Evolutionary conservation across 2,329 filamentous ascomycete species (phyloP).

Genomic region (Didymella lethalis): DNA sequence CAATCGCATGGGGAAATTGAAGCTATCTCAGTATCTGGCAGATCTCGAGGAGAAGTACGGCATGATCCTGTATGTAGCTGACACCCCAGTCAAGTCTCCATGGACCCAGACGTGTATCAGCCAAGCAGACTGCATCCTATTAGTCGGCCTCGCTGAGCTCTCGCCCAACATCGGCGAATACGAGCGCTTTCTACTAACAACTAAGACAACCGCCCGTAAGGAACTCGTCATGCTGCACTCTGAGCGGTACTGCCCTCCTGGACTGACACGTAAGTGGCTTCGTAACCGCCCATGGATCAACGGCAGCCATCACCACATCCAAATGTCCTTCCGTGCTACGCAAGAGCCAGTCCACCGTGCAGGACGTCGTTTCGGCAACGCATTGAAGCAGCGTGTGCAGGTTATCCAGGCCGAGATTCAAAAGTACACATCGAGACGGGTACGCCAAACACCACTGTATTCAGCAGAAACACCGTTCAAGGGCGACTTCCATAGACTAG

Average conservation of each 20-base stretch:
- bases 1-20: conserved; percentile 95
- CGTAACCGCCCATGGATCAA: conserved; percentile 95
- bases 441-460: conserved; percentile 88
- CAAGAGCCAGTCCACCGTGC: conserved; percentile 78
- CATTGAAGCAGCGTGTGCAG: conserved; percentile 90
- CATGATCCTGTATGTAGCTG: conserved; percentile 92
- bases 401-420: conserved; percentile 96
- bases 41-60: conserved; percentile 98
- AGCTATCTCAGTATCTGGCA: conserved; percentile 92
- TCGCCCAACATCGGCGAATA: conserved; percentile 94
- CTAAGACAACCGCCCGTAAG: conserved; percentile 96
- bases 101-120: conserved; percentile 99
- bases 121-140: conserved; percentile 93
- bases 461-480: conserved; percentile 93
- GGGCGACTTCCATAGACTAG: conserved; percentile 93
- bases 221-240: conserved; percentile 88
- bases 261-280: conserved; percentile 87
- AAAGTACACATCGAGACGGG: conserved; percentile 93
- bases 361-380: conserved; percentile 80
- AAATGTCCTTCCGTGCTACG: conserved; percentile 86
- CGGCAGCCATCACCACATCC: conserved; percentile 94
- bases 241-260: conserved; percentile 85
- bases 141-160: conserved; percentile 89
- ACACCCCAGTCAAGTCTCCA: conserved; percentile 94
- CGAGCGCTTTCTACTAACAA: conserved; percentile 92